phyloP scores from a whole-genome alignment of 352 stramenopile genomes.

The Phytophthora pistaciae region DNA sequence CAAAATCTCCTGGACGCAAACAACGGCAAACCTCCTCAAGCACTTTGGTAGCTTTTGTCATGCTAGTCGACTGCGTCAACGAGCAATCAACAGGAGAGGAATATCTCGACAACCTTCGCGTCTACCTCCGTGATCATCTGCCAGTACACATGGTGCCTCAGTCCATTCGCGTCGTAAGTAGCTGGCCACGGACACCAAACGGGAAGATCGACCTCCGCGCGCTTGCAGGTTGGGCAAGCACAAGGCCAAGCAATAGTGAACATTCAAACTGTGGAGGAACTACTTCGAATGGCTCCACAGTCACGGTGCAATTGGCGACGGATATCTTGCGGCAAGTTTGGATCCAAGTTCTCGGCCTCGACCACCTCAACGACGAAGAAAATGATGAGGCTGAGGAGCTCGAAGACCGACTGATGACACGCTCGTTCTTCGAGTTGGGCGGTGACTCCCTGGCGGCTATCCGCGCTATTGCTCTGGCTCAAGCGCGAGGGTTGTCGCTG shows the following conservation, averaged over 20 bases:
- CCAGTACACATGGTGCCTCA: conserved; percentile 78
- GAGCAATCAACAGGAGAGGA: conserved; percentile 9
- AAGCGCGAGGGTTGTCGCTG: conserved; percentile 51
- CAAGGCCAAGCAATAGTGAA: neutral
- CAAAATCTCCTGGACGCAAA: conserved; percentile 14
- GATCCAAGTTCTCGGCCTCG: conserved; percentile 53
- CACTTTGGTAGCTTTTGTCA: conserved; percentile 60
- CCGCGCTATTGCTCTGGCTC: conserved; percentile 65
- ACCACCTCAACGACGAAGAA: conserved; percentile 10
- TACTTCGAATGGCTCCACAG: conserved; percentile 1
- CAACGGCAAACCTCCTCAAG: conserved; percentile 10
- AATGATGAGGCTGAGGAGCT: conserved; percentile 15
- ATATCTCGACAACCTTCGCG: conserved; percentile 27
- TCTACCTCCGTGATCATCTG: conserved; percentile 41
- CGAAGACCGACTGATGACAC: conserved; percentile 13
- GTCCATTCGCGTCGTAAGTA: conserved; percentile 47
- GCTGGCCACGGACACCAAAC: conserved; percentile 73
- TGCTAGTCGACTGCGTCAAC: conserved; percentile 31
- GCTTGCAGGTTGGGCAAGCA: conserved; percentile 27
- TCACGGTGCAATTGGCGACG: conserved; percentile 38
- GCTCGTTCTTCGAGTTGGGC: conserved; percentile 75
- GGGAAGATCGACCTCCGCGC: conserved; percentile 73
- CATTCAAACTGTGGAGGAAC: neutral
- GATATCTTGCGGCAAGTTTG: conserved; percentile 63
- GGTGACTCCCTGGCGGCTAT: conserved; percentile 75